Evolutionary conservation across 352 stramenopile genomes (phyloP).

Genomic region (Pseudoperonospora humuli): DNA sequence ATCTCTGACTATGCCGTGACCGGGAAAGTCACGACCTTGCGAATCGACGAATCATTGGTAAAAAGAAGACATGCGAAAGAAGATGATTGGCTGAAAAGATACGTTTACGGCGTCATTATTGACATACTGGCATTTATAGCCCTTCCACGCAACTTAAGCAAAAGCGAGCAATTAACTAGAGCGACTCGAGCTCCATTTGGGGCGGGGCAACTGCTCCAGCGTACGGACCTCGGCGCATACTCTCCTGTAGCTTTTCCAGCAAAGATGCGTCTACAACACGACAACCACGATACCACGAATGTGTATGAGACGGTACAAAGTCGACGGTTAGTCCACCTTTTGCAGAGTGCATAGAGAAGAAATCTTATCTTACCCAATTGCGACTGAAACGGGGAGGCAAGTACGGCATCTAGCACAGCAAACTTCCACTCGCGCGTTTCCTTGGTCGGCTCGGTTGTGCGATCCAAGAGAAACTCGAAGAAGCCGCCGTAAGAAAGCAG

Average conservation of each 20-base stretch:
- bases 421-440: slow-evolving; percentile 86
- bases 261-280: slow-evolving; percentile 36
- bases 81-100: neutral
- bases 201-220: slow-evolving; percentile 31
- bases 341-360: neutral
- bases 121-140: no score
- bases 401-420: slow-evolving; percentile 65
- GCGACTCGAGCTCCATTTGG: slow-evolving; percentile 61
- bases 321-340: neutral
- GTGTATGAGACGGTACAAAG: slow-evolving; percentile 11
- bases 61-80: neutral
- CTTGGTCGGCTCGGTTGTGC: slow-evolving; percentile 75
- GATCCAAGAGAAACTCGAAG: slow-evolving; percentile 80
- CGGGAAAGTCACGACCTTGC: neutral
- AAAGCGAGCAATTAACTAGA: no score
- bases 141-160: no score
- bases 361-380: slow-evolving; percentile 38
- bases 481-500: slow-evolving; percentile 74
- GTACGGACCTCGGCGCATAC: slow-evolving; percentile 59
- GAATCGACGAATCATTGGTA: slow-evolving; percentile 1
- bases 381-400: slow-evolving; percentile 56
- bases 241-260: slow-evolving; percentile 44
- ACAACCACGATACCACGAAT: slow-evolving; percentile 22
- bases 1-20: slow-evolving; percentile 19
- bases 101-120: no score